Evolutionary conservation across 345 rosid species (phyloP).

Genomic region (Barbarea vulgaris): DNA sequence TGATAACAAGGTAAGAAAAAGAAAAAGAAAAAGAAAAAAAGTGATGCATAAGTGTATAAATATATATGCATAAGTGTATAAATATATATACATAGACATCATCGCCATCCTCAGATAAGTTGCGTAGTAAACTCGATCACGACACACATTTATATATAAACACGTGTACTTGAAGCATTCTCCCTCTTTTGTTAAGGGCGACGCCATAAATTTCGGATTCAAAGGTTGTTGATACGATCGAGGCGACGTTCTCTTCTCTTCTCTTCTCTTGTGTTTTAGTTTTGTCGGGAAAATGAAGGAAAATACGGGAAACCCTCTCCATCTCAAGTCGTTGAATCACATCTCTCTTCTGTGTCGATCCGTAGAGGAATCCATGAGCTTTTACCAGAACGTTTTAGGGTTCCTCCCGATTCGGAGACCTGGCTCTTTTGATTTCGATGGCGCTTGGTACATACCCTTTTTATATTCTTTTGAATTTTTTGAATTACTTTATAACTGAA

Average conservation of each 20-base stretch:
- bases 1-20: background rate
- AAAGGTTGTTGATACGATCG: background rate
- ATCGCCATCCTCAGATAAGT: conserved; percentile 15
- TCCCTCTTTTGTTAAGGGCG: background rate
- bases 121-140: conserved; percentile 33
- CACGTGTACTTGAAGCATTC: background rate
- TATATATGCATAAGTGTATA: background rate
- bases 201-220: background rate
- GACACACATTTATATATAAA: background rate
- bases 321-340: conserved; percentile 80
- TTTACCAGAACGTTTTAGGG: conserved; percentile 77
- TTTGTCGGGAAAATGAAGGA: conserved; percentile 45
- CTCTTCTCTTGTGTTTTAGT: background rate
- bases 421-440: conserved; percentile 78
- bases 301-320: conserved; percentile 61
- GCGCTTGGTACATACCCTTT: conserved; percentile 67
- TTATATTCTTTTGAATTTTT: background rate
- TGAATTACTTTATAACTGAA: background rate
- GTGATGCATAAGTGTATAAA: background rate
- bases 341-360: conserved; percentile 73
- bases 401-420: conserved; percentile 81
- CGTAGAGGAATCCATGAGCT: conserved; percentile 63
- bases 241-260: background rate
- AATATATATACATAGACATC: background rate
- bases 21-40: background rate